A percentile compares a stretch with the other conserved stretches of the same genome.
These are phyloP conservation scores for Marchantia polymorpha DNA, from an alignment of 225 moss, liverwort and hornwort species.

Conservation along the genomic window DNA sequence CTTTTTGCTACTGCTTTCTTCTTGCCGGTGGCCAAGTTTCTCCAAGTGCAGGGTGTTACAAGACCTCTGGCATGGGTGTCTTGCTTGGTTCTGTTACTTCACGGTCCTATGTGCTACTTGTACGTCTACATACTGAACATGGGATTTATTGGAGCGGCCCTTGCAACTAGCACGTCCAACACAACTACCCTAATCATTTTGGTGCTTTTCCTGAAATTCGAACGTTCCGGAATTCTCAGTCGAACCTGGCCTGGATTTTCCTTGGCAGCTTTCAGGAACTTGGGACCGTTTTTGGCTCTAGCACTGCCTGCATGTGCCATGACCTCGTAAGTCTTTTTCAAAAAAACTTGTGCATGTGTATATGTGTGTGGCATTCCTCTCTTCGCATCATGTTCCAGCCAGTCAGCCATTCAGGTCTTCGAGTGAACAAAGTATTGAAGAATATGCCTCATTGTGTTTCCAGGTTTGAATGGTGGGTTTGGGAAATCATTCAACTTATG, in stretches of 20 bases:
- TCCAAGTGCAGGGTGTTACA: slow-evolving; percentile 49
- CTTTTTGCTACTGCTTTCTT: slow-evolving; percentile 44
- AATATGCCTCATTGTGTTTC: background rate
- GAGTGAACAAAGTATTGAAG: too few relatives aligned
- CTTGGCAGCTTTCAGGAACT: slow-evolving; percentile 32
- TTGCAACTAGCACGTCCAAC: slow-evolving; percentile 43
- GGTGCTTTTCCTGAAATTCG: slow-evolving; percentile 45
- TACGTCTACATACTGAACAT: slow-evolving; percentile 33
- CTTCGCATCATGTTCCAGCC: too few relatives aligned
- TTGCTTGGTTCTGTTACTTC: slow-evolving; percentile 33
- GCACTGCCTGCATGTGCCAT: slow-evolving; percentile 48
- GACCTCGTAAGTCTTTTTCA: slow-evolving; percentile 36
- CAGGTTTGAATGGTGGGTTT: slow-evolving; percentile 56
- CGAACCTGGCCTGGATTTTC: slow-evolving; percentile 52
- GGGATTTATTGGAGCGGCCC: slow-evolving; percentile 45
- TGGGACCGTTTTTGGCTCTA: slow-evolving; percentile 41
- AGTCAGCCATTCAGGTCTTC: too few relatives aligned
- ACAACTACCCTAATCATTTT: slow-evolving; percentile 29
- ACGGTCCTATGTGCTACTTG: slow-evolving; percentile 41
- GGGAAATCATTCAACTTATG: slow-evolving; percentile 47
- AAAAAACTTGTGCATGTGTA: too few relatives aligned
- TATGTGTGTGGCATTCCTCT: too few relatives aligned
- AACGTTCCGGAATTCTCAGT: slow-evolving; percentile 42
- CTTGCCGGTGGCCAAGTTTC: slow-evolving; percentile 48
- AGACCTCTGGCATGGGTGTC: slow-evolving; percentile 37